Evolutionary conservation across 2,329 filamentous ascomycete genomes (phyloP).

Genomic region (Aspergillus niger): DNA sequence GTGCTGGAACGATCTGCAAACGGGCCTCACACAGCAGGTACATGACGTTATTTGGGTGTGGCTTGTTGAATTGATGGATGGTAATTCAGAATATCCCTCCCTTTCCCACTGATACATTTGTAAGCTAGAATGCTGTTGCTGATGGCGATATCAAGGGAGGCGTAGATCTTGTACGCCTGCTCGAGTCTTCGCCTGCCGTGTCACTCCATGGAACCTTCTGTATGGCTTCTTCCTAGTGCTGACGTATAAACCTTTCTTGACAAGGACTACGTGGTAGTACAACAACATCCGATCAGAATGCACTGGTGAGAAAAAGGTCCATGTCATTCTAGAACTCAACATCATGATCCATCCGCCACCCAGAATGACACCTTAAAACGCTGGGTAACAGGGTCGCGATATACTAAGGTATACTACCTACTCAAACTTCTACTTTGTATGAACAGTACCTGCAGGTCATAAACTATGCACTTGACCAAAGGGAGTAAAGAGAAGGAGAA

Average conservation of each 20-base stretch:
- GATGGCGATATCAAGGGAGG: neutral
- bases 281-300: neutral
- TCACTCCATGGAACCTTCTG: slow-evolving; percentile 9
- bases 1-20: neutral
- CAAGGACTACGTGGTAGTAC: neutral
- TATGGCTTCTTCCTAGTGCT: slow-evolving; percentile 3
- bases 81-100: neutral
- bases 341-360: neutral
- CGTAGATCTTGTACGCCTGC: neutral
- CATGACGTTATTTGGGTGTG: slow-evolving; percentile 5
- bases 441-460: neutral
- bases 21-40: neutral
- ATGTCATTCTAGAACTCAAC: neutral
- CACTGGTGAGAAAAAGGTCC: neutral
- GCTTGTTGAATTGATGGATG: slow-evolving; percentile 3
- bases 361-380: neutral
- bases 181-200: slow-evolving; percentile 12
- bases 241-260: neutral
- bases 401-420: neutral
- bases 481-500: neutral
- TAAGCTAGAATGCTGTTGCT: neutral
- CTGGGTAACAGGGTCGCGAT: neutral
- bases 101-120: neutral
- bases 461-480: neutral
- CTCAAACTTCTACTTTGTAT: neutral